Evolutionary conservation across 2,329 filamentous ascomycete genomes (phyloP).

Genomic region (Botrytis aclada): DNA sequence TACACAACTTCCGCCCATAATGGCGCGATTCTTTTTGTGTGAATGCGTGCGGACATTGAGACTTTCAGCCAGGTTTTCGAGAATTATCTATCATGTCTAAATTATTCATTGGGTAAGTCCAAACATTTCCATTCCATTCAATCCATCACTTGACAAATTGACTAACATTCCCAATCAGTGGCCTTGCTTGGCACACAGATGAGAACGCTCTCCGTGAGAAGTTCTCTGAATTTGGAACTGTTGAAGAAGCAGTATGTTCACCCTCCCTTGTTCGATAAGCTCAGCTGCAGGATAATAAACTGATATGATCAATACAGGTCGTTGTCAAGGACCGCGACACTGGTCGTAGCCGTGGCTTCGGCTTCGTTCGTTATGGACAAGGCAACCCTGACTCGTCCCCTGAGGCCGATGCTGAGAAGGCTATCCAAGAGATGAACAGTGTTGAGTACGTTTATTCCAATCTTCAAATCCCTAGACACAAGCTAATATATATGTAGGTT

Average conservation of each 20-base stretch:
- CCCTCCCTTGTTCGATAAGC: constrained; percentile 15
- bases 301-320: constrained; percentile 55
- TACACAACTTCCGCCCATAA: constrained; percentile 34
- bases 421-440: constrained; percentile 80
- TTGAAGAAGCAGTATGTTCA: constrained; percentile 89
- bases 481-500: constrained; percentile 56
- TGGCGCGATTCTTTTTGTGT: constrained; percentile 36
- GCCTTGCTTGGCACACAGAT: constrained; percentile 98
- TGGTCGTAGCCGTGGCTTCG: constrained; percentile 93
- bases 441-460: constrained; percentile 66
- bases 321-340: constrained; percentile 98
- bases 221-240: constrained; percentile 85
- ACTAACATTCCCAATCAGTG: constrained; percentile 50
- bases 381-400: constrained; percentile 12
- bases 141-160: constrained; percentile 7
- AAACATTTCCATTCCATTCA: not conserved
- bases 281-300: constrained; percentile 25
- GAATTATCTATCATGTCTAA: constrained; percentile 69
- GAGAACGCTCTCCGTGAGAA: constrained; percentile 82
- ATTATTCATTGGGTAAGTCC: constrained; percentile 84
- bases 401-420: constrained; percentile 71
- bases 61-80: constrained; percentile 38
- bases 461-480: constrained; percentile 10
- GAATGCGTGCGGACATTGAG: constrained; percentile 41
- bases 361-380: constrained; percentile 85